Evolutionary conservation across 2,329 filamentous ascomycete species (phyloP), one percentile per base, ranked within the genome.

Genomic region (Trichophyton equinum): DNA sequence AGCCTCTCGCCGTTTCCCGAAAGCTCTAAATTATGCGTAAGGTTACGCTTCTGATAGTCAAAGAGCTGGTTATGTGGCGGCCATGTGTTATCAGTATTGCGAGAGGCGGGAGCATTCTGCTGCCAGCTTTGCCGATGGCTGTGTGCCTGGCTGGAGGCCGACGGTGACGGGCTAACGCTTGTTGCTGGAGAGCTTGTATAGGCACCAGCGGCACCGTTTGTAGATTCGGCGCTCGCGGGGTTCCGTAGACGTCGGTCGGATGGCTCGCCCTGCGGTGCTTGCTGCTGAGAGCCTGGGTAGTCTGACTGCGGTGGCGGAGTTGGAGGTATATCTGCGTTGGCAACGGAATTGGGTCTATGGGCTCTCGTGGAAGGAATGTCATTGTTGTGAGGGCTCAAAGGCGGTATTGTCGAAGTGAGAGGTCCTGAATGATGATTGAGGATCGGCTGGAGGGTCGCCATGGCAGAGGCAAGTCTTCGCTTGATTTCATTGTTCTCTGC

Each of bases 401-500:
- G 53, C 42, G 36, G 22, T 15, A 27, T 15, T 6, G 40, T 44
- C 13, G 55, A 15, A 1, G 55, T 5, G 15, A 30, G 18, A 25
- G 36, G n/a, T 3, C 22, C 40, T 42, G 55, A 18, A 11, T 40
- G 61, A 20, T 40, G 61, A 36, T 57, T 55, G 2, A 62, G 58
- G 51, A 79, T 66, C 38, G 77, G 76, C 62, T 78, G 76, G 57
- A 79, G 69, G 20, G 78, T 80, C 65, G 81, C 77, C 70, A 91
- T 74, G 44, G 90, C 81, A 36, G 81, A 79, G 61, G 83, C 80
- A 66, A 95, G 75, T 36, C 85, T 82, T 69, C 82, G 79, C 68
- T 85, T 86, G 65, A 95, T 86, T 65, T 91, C 87, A 63, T 83
- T 82, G 76, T 94, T 92, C 75, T 95, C 89, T 36, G 83, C 82